Percentiles rank a stretch among this genome's conserved stretches.
Evolutionary conservation across 495 filamentous ascomycete species (phyloP).

Genomic region (Talaromyces borbonicus): DNA sequence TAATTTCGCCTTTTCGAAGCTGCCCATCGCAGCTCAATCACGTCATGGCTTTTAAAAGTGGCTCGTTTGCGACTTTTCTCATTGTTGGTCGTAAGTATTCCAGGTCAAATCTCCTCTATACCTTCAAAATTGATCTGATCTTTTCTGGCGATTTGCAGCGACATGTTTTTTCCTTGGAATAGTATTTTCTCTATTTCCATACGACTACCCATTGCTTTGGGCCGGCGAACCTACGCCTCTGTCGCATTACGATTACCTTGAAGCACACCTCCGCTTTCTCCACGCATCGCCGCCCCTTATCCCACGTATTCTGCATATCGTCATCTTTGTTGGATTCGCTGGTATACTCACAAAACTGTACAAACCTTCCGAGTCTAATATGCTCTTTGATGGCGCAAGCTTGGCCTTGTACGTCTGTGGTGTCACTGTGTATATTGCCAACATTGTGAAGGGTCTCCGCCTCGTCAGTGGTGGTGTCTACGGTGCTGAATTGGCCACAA

Average conservation of each 20-base stretch:
- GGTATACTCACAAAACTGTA: constrained; percentile 93
- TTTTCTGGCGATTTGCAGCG: constrained; percentile 37
- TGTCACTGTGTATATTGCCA: constrained; percentile 82
- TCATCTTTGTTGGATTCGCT: constrained; percentile 74
- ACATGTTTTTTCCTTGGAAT: constrained; percentile 96
- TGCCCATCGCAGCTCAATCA: not conserved
- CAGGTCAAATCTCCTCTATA: too few relatives aligned
- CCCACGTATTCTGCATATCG: constrained; percentile 85
- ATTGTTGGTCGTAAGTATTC: constrained; percentile 77
- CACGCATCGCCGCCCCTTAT: constrained; percentile 84
- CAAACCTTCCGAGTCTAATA: constrained; percentile 81
- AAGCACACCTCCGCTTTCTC: constrained; percentile 77
- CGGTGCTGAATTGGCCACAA: constrained; percentile 29
- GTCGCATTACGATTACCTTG: constrained; percentile 67
- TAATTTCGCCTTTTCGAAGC: too few relatives aligned
- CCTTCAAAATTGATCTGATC: constrained; percentile 3
- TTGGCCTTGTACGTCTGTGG: constrained; percentile 88
- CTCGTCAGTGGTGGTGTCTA: constrained; percentile 54
- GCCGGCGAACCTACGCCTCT: constrained; percentile 50
- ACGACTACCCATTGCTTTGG: constrained; percentile 98
- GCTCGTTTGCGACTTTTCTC: constrained; percentile 83
- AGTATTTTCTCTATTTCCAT: constrained; percentile 93
- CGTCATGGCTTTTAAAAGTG: constrained; percentile 32
- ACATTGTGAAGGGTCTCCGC: constrained; percentile 87
- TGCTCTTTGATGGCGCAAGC: constrained; percentile 90